Conservation (phyloP, 441 rosid species). For the Adansonia rubrostipa region DNA sequence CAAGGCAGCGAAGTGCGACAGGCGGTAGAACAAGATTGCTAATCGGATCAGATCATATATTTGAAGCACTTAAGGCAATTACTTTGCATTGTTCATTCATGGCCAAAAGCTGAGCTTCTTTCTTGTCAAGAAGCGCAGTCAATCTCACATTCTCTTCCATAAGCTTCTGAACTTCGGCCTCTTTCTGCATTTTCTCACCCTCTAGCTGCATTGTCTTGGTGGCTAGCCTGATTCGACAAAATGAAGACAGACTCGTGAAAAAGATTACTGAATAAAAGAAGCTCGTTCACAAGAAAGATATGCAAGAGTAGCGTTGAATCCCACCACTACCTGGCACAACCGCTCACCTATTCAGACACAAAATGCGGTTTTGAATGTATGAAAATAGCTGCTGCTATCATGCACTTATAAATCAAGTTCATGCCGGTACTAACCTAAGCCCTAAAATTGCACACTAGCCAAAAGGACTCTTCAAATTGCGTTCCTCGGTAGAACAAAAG, state of each 20-base stretch:
- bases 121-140: slow-evolving; percentile 79
- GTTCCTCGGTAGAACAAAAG: too few species aligned
- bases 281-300: not conserved
- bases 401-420: not conserved
- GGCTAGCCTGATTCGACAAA: slow-evolving; percentile 56
- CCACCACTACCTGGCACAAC: not conserved
- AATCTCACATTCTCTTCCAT: slow-evolving; percentile 88
- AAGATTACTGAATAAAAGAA: not conserved
- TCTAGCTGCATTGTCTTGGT: slow-evolving; percentile 77
- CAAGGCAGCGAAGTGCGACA: slow-evolving; percentile 3
- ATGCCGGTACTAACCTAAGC: not conserved
- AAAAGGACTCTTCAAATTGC: not conserved
- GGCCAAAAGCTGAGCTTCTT: slow-evolving; percentile 86
- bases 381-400: not conserved
- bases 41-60: slow-evolving; percentile 33
- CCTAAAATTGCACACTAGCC: not conserved
- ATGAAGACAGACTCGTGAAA: not conserved
- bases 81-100: slow-evolving; percentile 93
- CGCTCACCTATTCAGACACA: not conserved
- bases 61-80: slow-evolving; percentile 71
- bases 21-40: slow-evolving; percentile 2
- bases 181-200: slow-evolving; percentile 87
- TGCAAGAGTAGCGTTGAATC: not conserved
- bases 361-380: too few species aligned
- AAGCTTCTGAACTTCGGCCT: slow-evolving; percentile 74